Percentiles rank a stretch among this genome's conserved stretches.
Evolutionary conservation across 2,329 filamentous ascomycete genomes (phyloP).

Genomic region (Pseudopyrenochaeta lycopersici): DNA sequence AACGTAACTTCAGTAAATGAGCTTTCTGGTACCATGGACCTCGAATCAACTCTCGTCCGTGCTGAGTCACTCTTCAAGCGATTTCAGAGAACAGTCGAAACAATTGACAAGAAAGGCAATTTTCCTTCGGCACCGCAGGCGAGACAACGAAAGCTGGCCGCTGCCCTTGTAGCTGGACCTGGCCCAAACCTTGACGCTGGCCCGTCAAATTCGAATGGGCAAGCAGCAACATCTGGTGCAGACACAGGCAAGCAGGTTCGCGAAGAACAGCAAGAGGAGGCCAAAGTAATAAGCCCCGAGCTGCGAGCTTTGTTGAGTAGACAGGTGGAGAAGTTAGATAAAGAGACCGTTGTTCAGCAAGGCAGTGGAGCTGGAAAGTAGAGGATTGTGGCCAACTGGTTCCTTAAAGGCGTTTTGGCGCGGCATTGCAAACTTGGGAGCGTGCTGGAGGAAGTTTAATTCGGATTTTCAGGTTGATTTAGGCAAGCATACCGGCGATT

Average conservation of each 20-base stretch:
- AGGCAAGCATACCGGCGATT: neutral
- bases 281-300: conserved; percentile 70
- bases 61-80: conserved; percentile 88
- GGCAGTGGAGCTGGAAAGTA: conserved; percentile 27
- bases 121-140: conserved; percentile 69
- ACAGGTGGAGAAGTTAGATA: conserved; percentile 64
- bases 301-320: conserved; percentile 68
- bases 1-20: conserved; percentile 77
- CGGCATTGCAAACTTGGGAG: neutral
- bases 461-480: neutral
- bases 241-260: conserved; percentile 48
- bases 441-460: neutral
- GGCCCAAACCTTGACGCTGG: conserved; percentile 24
- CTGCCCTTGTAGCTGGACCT: conserved; percentile 42
- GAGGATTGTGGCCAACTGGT: neutral
- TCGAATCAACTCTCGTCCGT: conserved; percentile 83
- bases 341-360: conserved; percentile 51
- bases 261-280: conserved; percentile 37
- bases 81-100: conserved; percentile 88
- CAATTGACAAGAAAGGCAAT: conserved; percentile 88
- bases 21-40: conserved; percentile 89
- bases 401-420: conserved; percentile 9
- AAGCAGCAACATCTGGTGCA: conserved; percentile 37
- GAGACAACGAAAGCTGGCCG: conserved; percentile 58
- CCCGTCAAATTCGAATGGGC: conserved; percentile 22